Conservation (phyloP, 345 rosid species). For the Zanthoxylum bungeanum region DNA sequence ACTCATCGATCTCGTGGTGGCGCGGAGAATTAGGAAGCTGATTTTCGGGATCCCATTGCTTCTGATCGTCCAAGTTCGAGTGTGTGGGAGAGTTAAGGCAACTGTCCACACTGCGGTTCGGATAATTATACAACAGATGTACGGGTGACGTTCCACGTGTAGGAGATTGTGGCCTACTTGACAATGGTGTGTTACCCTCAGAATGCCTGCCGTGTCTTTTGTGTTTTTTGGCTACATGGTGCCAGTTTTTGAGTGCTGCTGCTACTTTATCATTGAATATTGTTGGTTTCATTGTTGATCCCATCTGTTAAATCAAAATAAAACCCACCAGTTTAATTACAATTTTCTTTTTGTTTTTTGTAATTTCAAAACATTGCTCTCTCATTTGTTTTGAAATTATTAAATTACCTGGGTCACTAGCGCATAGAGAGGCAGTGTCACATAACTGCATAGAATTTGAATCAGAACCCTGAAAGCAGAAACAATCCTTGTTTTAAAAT, state of each 20-base stretch:
- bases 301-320: slow-evolving; percentile 59
- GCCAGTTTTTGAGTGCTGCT: slow-evolving; percentile 77
- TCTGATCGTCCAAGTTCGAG: slow-evolving; percentile 26
- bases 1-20: slow-evolving; percentile 18
- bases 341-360: not conserved
- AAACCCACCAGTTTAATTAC: not conserved
- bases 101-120: slow-evolving; percentile 44
- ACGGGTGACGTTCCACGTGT: slow-evolving; percentile 62
- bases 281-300: slow-evolving; percentile 77
- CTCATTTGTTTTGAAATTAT: not conserved
- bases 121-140: slow-evolving; percentile 57
- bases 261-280: slow-evolving; percentile 77
- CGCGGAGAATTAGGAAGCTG: slow-evolving; percentile 27
- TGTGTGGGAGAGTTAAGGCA: slow-evolving; percentile 37
- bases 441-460: slow-evolving; percentile 88
- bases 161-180: slow-evolving; percentile 69
- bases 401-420: slow-evolving; percentile 80
- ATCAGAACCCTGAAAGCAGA: slow-evolving; percentile 57
- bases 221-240: slow-evolving; percentile 55
- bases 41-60: slow-evolving; percentile 55
- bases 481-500: not conserved
- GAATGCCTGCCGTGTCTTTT: slow-evolving; percentile 55
- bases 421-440: slow-evolving; percentile 95
- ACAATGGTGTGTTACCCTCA: slow-evolving; percentile 42
- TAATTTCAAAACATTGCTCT: not conserved